phyloP scores from a whole-genome alignment of 2,329 filamentous ascomycete genomes.

The Scedosporium aurantiacum region DNA sequence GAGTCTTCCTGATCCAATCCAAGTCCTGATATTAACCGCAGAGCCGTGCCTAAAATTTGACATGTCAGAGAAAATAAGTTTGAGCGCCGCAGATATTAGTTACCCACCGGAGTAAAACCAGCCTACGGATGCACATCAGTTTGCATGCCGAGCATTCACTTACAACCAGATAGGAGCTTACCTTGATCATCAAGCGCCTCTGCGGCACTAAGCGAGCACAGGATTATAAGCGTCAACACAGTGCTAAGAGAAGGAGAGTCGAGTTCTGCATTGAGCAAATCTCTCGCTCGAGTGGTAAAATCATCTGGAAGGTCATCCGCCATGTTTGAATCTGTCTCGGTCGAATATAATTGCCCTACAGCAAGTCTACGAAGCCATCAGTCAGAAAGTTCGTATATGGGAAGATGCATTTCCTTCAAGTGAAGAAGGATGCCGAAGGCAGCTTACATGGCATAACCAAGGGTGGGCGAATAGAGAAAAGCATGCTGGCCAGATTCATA shows the following conservation, averaged over 20 bases:
- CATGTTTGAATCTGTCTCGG: neutral
- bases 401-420: neutral
- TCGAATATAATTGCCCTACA: neutral
- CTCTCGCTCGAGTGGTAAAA: neutral
- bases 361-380: neutral
- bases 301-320: neutral
- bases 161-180: neutral
- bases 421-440: neutral
- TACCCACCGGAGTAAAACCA: constrained; percentile 1
- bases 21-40: neutral
- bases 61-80: neutral
- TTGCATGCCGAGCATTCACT: neutral
- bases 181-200: constrained; percentile 2
- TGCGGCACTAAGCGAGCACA: neutral
- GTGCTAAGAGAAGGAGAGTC: neutral
- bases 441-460: constrained; percentile 5
- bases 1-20: neutral
- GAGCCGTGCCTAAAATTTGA: neutral
- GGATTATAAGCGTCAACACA: neutral
- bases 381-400: neutral
- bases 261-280: neutral
- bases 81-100: neutral
- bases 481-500: neutral
- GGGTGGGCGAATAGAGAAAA: constrained; percentile 1
- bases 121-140: neutral